Evolutionary conservation across 1,284 basidiomycete genomes (phyloP).

Genomic region (Hemileia vastatrix): DNA sequence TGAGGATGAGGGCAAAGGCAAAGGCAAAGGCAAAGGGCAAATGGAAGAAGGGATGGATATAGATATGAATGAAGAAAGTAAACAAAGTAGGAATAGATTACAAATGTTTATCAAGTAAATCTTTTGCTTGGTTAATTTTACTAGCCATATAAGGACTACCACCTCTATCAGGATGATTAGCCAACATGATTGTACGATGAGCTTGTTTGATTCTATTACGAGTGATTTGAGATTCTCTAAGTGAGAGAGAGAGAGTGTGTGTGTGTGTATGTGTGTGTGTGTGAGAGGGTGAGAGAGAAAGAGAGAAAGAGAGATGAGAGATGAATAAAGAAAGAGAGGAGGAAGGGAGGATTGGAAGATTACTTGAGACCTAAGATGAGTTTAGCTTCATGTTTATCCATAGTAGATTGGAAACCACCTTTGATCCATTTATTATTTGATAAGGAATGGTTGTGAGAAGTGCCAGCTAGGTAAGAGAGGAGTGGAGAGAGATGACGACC

Average conservation of each 20-base stretch:
- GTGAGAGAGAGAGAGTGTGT: neutral
- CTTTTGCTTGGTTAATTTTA: constrained; percentile 27
- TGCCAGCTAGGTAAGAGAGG: constrained; percentile 15
- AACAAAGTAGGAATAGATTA: too few species aligned
- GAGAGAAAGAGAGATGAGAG: neutral
- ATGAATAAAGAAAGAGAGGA: neutral
- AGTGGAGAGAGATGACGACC: constrained; percentile 17
- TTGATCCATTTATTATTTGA: constrained; percentile 21
- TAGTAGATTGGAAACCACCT: constrained; percentile 19
- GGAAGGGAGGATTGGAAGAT: neutral
- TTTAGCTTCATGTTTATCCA: constrained; percentile 18
- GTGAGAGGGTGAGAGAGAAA: neutral
- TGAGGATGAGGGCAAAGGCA: too few species aligned
- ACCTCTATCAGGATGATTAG: constrained; percentile 45
- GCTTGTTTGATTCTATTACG: constrained; percentile 42
- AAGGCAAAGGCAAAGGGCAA: too few species aligned
- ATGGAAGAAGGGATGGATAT: too few species aligned
- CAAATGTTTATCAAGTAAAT: constrained; percentile 22
- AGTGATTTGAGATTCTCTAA: constrained; percentile 38
- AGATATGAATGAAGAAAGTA: constrained; percentile 24
- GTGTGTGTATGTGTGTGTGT: neutral
- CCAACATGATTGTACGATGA: constrained; percentile 45
- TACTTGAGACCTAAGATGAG: constrained; percentile 23
- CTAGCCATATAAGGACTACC: constrained; percentile 44
- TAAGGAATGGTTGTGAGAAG: too few species aligned